Evolutionary conservation across 2,329 filamentous ascomycete genomes (phyloP).

Genomic region (Penicillium italicum): DNA sequence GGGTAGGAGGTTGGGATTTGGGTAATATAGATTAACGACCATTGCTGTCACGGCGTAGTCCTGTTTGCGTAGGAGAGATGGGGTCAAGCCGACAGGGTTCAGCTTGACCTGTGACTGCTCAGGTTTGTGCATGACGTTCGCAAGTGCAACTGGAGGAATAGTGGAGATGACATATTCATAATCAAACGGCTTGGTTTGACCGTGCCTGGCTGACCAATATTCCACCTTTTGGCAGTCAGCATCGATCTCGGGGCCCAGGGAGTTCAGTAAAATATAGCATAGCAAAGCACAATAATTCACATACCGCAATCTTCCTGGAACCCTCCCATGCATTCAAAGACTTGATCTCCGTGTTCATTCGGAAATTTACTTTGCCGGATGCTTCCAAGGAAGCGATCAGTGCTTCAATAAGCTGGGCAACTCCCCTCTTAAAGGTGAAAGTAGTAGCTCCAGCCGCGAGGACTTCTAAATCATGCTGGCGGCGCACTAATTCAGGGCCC

Average conservation of each 20-base stretch:
- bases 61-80: slow-evolving; percentile 29
- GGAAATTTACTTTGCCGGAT: slow-evolving; percentile 60
- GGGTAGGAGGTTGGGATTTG: slow-evolving; percentile 60
- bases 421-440: slow-evolving; percentile 52
- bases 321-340: background rate
- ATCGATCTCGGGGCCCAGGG: background rate
- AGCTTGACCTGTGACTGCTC: slow-evolving; percentile 10
- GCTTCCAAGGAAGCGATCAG: slow-evolving; percentile 51
- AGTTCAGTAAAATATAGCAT: background rate
- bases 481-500: background rate
- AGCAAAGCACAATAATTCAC: background rate
- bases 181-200: background rate
- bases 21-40: slow-evolving; percentile 88
- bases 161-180: slow-evolving; percentile 37
- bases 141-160: slow-evolving; percentile 28
- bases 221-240: slow-evolving; percentile 19
- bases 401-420: slow-evolving; percentile 57
- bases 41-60: slow-evolving; percentile 74
- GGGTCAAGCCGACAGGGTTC: background rate
- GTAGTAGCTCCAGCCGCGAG: slow-evolving; percentile 33
- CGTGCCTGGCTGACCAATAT: background rate
- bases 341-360: slow-evolving; percentile 49
- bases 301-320: background rate
- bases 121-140: slow-evolving; percentile 19
- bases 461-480: slow-evolving; percentile 6